These are phyloP conservation scores for Telopea speciosissima DNA, from an alignment of 177 flowering plant genomes.

Conservation along the genomic window DNA sequence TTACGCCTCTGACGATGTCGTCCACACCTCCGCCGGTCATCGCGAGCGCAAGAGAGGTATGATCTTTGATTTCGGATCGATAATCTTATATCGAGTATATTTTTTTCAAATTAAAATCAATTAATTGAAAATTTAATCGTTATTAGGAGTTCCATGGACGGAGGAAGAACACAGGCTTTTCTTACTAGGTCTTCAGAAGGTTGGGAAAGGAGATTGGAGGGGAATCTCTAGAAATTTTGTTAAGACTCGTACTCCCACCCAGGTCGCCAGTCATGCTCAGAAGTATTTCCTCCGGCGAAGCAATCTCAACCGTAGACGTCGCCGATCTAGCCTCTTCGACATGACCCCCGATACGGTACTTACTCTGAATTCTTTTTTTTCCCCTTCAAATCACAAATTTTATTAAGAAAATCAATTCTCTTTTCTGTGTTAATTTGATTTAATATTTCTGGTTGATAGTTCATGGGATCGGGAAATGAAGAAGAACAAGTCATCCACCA, in stretches of 20 bases:
- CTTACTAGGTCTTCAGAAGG: slow-evolving; percentile 67
- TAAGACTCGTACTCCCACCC: slow-evolving; percentile 84
- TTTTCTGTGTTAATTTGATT: no score
- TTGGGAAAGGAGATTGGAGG: slow-evolving; percentile 94
- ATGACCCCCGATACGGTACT: slow-evolving; percentile 80
- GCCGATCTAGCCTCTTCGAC: slow-evolving; percentile 88
- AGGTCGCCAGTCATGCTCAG: slow-evolving; percentile 96
- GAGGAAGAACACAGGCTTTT: slow-evolving; percentile 89
- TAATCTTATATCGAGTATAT: no score
- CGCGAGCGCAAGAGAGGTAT: slow-evolving; percentile 86
- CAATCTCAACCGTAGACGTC: slow-evolving; percentile 67
- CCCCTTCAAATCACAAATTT: no score
- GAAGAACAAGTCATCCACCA: slow-evolving; percentile 29
- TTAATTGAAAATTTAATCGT: neutral
- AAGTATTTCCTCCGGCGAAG: slow-evolving; percentile 75
- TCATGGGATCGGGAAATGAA: slow-evolving; percentile 40
- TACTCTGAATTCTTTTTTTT: neutral
- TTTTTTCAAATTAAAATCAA: no score
- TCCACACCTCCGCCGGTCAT: slow-evolving; percentile 22
- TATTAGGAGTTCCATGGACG: slow-evolving; percentile 85
- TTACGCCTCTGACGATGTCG: slow-evolving; percentile 31
- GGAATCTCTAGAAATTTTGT: slow-evolving; percentile 85
- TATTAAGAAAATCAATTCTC: no score
- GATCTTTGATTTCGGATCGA: slow-evolving; percentile 4
- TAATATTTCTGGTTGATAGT: slow-evolving; percentile 21